A percentile compares a stretch with the other conserved stretches of the same genome.
Evolutionary conservation across 2,329 filamentous ascomycete genomes (phyloP).

Genomic region (Epichloe gansuensis): DNA sequence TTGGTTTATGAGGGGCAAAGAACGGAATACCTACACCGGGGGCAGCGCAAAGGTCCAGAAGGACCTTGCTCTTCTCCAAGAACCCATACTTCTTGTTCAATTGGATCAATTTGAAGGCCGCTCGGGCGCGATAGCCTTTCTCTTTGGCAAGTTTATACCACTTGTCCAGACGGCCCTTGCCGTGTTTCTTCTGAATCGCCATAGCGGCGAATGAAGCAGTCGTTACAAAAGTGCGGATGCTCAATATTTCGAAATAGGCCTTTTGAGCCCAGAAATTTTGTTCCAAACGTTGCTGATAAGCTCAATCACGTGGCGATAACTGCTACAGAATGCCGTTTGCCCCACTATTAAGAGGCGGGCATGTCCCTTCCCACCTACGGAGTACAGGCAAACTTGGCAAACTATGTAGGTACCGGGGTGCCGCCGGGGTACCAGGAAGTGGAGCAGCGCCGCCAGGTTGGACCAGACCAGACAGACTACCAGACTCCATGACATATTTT

Average conservation of each 20-base stretch:
- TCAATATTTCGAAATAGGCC: slow-evolving; percentile 4
- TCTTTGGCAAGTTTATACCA: slow-evolving; percentile 99
- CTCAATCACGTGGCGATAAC: slow-evolving; percentile 5
- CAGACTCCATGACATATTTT: not conserved
- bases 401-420: no score
- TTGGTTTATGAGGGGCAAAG: not conserved
- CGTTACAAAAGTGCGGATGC: not conserved
- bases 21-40: slow-evolving; percentile 56
- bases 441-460: not conserved
- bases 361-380: no score
- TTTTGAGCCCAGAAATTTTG: slow-evolving; percentile 24
- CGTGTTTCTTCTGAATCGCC: slow-evolving; percentile 98
- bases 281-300: slow-evolving; percentile 16
- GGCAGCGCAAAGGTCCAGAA: slow-evolving; percentile 94
- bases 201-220: slow-evolving; percentile 34
- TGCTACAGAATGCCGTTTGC: not conserved
- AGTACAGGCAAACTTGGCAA: no score
- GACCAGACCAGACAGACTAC: no score
- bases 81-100: slow-evolving; percentile 99
- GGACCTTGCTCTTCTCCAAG: slow-evolving; percentile 88
- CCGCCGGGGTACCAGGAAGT: not conserved
- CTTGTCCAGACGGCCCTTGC: slow-evolving; percentile 96
- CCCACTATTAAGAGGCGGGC: not conserved
- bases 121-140: slow-evolving; percentile 90
- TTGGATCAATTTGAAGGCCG: slow-evolving; percentile 96